Conservation (phyloP, 208 protist species). For the Porcisia deanei region DNA sequence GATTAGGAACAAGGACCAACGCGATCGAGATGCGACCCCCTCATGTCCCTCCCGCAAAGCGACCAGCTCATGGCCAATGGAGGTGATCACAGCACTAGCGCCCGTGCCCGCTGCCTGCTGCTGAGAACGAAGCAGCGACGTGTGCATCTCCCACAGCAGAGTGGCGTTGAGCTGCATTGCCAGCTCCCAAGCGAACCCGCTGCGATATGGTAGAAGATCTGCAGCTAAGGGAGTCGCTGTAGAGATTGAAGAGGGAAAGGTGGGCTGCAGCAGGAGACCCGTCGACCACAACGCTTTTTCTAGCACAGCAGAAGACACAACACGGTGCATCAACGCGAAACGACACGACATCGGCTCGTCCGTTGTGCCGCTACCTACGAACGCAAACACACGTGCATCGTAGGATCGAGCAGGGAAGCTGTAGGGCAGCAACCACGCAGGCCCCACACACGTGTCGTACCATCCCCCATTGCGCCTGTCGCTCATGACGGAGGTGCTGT, state of each 20-base stretch:
- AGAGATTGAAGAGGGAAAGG: not conserved
- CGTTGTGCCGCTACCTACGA: constrained; percentile 27
- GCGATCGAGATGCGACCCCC: not conserved
- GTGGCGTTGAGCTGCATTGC: constrained; percentile 29
- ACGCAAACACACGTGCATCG: constrained; percentile 14
- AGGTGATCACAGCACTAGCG: not conserved
- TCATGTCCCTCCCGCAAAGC: not conserved
- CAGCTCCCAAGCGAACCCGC: constrained; percentile 22
- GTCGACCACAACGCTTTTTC: not conserved
- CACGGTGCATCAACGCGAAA: constrained; percentile 28
- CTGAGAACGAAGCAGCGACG: constrained; percentile 6
- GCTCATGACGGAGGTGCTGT: constrained; percentile 7
- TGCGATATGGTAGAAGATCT: not conserved
- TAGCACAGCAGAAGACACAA: constrained; percentile 16
- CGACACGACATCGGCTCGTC: constrained; percentile 22
- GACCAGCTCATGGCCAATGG: constrained; percentile 21
- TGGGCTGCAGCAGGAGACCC: constrained; percentile 1
- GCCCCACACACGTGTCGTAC: constrained; percentile 11
- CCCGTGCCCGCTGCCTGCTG: not conserved
- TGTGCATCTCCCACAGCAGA: constrained; percentile 28
- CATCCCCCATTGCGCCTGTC: constrained; percentile 20
- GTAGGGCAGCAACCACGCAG: constrained; percentile 6
- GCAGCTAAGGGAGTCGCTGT: not conserved
- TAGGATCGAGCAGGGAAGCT: not conserved
- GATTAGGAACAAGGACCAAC: constrained; percentile 18